Percentiles rank a stretch among this genome's conserved stretches.
Conservation (phyloP, 2,329 filamentous ascomycete species). For the Talaromyces sp. region DNA sequence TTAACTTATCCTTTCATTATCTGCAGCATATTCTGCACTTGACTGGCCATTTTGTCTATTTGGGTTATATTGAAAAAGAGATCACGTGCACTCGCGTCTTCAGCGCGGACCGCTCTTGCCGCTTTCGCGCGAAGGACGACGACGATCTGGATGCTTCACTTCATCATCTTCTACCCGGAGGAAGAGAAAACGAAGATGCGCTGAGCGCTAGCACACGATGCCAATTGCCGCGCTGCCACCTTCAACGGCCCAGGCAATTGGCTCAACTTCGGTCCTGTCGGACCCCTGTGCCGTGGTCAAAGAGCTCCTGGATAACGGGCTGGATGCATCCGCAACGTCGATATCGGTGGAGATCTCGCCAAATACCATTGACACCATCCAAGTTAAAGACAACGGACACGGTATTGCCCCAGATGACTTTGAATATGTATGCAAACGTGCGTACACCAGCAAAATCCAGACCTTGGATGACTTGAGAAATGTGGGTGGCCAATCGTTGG, state of each 20-base stretch:
- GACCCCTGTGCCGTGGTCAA: conserved; percentile 55
- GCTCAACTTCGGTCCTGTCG: conserved; percentile 52
- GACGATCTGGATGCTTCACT: neutral
- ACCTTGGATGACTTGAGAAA: conserved; percentile 50
- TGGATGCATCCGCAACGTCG: conserved; percentile 56
- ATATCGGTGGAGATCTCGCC: conserved; percentile 53
- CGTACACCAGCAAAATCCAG: conserved; percentile 60
- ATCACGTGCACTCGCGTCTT: conserved; percentile 8
- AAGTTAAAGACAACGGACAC: conserved; percentile 59
- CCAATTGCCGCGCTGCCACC: conserved; percentile 40
- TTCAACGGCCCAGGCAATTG: conserved; percentile 44
- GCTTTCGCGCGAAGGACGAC: neutral
- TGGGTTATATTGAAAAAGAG: neutral
- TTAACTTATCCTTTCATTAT: neutral
- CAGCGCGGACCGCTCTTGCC: conserved; percentile 4
- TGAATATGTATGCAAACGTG: conserved; percentile 48
- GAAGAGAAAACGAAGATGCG: neutral
- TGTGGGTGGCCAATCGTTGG: conserved; percentile 52
- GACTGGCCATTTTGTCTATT: neutral
- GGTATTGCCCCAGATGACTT: conserved; percentile 55
- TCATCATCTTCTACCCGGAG: neutral
- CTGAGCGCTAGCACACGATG: conserved; percentile 26
- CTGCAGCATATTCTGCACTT: neutral
- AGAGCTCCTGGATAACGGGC: conserved; percentile 62
- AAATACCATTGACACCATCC: conserved; percentile 57